A percentile compares a stretch with the other conserved stretches of the same genome.
Conservation (phyloP, 148 eudicot species). For the Linanthus parryae region DNA sequence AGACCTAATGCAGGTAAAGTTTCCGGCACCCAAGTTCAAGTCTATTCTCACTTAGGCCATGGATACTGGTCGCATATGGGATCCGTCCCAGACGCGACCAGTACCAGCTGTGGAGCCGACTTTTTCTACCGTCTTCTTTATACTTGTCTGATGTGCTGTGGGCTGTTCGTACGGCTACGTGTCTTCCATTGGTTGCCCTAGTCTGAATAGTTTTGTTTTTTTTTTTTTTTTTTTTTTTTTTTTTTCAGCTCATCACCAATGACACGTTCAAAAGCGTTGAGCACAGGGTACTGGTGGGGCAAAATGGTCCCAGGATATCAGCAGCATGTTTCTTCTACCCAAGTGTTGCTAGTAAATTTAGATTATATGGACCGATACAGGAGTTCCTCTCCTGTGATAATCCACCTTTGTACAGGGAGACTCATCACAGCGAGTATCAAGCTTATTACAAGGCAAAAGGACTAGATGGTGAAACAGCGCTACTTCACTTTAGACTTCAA, state of each 20-base stretch:
- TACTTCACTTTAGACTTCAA: conserved; percentile 48
- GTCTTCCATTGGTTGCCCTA: too few species aligned
- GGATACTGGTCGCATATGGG: too few species aligned
- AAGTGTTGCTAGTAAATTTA: conserved; percentile 26
- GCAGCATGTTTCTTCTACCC: conserved; percentile 74
- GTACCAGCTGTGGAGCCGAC: too few species aligned
- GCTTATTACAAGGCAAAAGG: conserved; percentile 47
- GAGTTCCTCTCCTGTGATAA: conserved; percentile 39
- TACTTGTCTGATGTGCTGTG: too few species aligned
- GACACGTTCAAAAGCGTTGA: conserved; percentile 86
- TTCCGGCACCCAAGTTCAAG: neutral
- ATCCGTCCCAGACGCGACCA: too few species aligned
- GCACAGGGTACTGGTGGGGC: conserved; percentile 56
- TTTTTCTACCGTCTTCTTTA: too few species aligned
- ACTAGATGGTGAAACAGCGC: conserved; percentile 47
- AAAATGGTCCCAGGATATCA: conserved; percentile 61
- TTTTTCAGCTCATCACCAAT: conserved; percentile 60
- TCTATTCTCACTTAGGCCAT: too few species aligned
- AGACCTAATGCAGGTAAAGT: conserved; percentile 46
- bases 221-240: neutral
- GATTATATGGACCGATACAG: conserved; percentile 39
- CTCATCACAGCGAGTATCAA: conserved; percentile 36
- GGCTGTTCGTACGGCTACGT: too few species aligned
- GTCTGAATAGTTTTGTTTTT: neutral
- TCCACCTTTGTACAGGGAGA: conserved; percentile 45